Conservation (phyloP, 345 rosid species). For the Eucalyptus cloeziana region DNA sequence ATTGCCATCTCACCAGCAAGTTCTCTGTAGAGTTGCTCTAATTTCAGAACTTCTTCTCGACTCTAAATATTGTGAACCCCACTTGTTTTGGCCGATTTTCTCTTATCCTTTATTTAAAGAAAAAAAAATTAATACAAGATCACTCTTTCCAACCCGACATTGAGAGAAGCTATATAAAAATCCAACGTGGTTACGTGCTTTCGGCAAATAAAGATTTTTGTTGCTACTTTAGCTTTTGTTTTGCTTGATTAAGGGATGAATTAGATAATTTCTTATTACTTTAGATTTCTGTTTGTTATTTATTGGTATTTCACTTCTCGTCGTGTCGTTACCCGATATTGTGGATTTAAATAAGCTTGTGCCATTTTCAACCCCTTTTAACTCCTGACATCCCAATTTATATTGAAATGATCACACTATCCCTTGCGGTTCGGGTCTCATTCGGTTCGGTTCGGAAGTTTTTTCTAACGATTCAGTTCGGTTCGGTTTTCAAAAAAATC, state of each 20-base stretch:
- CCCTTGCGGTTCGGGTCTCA: no score
- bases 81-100: neutral
- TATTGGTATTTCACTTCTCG: neutral
- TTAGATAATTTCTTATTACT: neutral
- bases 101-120: neutral
- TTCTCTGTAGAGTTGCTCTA: neutral
- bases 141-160: neutral
- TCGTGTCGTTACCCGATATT: neutral
- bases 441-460: no score
- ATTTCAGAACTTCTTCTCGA: neutral
- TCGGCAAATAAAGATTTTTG: neutral
- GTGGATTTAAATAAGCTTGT: neutral
- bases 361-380: no score
- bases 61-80: neutral
- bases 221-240: neutral
- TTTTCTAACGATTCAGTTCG: no score
- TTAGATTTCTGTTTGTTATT: neutral
- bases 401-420: no score
- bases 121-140: neutral
- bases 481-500: no score
- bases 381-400: fast-evolving
- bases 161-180: neutral
- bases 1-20: neutral
- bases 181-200: neutral
- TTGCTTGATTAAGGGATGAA: neutral